Evolutionary conservation across 75 land plant genomes (phyloP), one percentile per base, ranked within the genome.

Genomic region (Pinus taeda): DNA sequence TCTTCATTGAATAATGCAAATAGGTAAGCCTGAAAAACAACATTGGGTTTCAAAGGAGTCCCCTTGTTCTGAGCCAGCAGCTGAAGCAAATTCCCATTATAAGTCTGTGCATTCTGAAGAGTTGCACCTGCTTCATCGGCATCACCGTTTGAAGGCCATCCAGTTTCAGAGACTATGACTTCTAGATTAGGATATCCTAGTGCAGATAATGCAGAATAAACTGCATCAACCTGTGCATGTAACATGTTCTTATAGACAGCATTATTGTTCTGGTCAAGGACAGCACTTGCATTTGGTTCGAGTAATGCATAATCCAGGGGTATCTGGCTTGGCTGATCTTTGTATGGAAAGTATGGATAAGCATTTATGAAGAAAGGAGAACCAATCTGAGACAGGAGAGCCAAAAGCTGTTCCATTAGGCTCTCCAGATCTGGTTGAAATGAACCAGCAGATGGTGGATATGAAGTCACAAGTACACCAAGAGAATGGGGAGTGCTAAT

Each of bases 1-100:
- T 94, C 69, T 78, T 94, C 97, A 61, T 93, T 92, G 79, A 90
- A 94, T 53, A 94, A 74, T 57, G 90, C 90, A 74, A 91, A 94
- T 9, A 94, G 49, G 78, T 80, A 92, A n/a, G 89, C 76, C 57
- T 88, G 83, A 2, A 90, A 56, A 0, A 71, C 63, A 30, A 69
- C 58, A 17, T 80, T 80, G 6, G 93, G 93, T 80, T 59, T 81
- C 71, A 62, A 73, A 0, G 96, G 94, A 12, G 94, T 93, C 5
- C 96, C 96, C 0, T 13, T 36, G 20, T 58, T 69, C 29, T 77
- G 29, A 5, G 49, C 30, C 6, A 88, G 74, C 30, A 88, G 93
- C 33, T 22, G 59, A 5, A 89, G 59, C 29, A 93, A 73, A 42
- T 86, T 85, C 2, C 77, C 63, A 36, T 81, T 85, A 76, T 93